Conservation (phyloP, 2,329 filamentous ascomycete species). For the Mollisia scopiformis region DNA sequence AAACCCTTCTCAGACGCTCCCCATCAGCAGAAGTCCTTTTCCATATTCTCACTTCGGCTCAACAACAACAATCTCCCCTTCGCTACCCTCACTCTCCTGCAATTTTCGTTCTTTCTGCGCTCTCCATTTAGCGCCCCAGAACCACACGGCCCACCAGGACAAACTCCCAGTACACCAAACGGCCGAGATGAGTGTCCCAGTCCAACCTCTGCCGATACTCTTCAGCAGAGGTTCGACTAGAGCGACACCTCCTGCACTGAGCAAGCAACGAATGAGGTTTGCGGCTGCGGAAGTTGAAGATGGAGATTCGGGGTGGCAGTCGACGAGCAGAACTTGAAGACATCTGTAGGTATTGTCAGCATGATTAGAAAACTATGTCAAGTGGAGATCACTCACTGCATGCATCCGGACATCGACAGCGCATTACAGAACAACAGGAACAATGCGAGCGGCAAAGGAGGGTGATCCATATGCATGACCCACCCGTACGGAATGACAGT, state of each 20-base stretch:
- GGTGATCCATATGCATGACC: slow-evolving; percentile 37
- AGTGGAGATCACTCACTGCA: not conserved
- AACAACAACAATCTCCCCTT: not conserved
- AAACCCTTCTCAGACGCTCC: too few species aligned
- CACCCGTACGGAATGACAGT: slow-evolving; percentile 16
- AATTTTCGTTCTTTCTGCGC: not conserved
- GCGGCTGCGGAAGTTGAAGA: slow-evolving; percentile 63
- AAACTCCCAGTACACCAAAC: slow-evolving; percentile 49
- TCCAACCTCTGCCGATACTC: slow-evolving; percentile 61
- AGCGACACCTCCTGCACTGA: slow-evolving; percentile 58
- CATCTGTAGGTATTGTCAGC: not conserved
- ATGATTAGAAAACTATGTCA: not conserved
- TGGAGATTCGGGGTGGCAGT: slow-evolving; percentile 59
- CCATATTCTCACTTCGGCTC: too few species aligned
- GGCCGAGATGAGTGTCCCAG: slow-evolving; percentile 55
- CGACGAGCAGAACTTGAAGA: slow-evolving; percentile 56
- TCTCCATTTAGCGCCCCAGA: slow-evolving; percentile 42
- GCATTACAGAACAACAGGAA: slow-evolving; percentile 6
- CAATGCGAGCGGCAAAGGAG: not conserved
- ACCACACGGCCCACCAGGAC: slow-evolving; percentile 49
- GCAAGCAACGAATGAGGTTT: slow-evolving; percentile 60
- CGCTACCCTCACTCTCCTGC: not conserved
- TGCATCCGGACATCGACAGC: not conserved
- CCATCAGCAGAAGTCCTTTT: too few species aligned
- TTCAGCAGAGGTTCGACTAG: slow-evolving; percentile 58